Percentiles rank a stretch among this genome's conserved stretches.
These are phyloP conservation scores for button mushroom (Agaricus bisporus) DNA, from an alignment of 768 basidiomycete species.

Conservation along the genomic window DNA sequence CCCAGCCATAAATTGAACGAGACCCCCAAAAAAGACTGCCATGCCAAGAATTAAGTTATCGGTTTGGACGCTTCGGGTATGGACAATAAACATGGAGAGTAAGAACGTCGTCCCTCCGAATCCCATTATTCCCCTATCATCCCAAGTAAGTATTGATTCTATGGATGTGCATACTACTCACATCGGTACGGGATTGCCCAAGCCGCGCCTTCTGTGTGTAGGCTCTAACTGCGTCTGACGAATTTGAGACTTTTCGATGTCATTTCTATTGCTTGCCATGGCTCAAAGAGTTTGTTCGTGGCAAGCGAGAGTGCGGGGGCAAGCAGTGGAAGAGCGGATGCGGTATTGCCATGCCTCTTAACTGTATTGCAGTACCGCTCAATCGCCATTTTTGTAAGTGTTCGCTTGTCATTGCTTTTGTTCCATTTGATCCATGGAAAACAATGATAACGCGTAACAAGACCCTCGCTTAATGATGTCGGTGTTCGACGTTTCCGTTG, in stretches of 20 bases:
- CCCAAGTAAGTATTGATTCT: neutral
- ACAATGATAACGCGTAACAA: no score
- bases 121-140: slow-evolving; percentile 26
- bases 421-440: no score
- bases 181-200: slow-evolving; percentile 62
- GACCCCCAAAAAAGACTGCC: slow-evolving; percentile 69
- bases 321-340: no score
- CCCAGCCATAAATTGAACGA: slow-evolving; percentile 73
- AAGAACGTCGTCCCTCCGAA: slow-evolving; percentile 55
- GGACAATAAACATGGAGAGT: slow-evolving; percentile 61
- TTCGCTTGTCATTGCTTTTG: no score
- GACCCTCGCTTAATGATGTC: no score
- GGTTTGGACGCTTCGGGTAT: slow-evolving; percentile 37
- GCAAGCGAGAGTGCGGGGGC: no score
- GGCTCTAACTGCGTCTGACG: neutral
- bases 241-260: slow-evolving; percentile 19
- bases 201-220: slow-evolving; percentile 23
- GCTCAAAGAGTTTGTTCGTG: neutral
- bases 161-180: slow-evolving; percentile 17
- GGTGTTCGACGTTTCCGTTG: no score
- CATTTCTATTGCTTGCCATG: slow-evolving; percentile 27
- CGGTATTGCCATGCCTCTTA: no score
- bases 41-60: slow-evolving; percentile 72
- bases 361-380: no score
- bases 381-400: no score